Base-by-base conservation (phyloP, 257 asterid species). In the Parsonsia alboflavescens region DNA sequence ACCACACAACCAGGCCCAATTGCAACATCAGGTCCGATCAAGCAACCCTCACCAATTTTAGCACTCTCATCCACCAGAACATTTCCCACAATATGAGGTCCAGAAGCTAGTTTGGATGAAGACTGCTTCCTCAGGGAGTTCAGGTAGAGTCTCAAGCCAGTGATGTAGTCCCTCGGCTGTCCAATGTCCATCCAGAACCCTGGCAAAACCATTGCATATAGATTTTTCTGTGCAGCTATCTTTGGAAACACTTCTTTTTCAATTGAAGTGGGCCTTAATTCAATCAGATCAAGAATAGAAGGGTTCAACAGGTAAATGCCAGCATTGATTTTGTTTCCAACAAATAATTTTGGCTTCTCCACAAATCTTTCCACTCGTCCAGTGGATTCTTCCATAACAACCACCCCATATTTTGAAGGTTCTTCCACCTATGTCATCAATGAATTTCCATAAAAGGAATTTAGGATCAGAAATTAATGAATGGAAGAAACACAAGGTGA, bases 111-210 rank as follows among this genome's bases (percentile, higher is more conserved):
- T 77, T 83, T 85, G 1, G 91, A 80, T 56, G 97, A 84, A 2
- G 91, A 81, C 16, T 77, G 84, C 87, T 92, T 90, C 69, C 83
- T 84, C 72, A 92, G 72, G 67, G 98, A 92, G 65, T 84, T 93
- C 17, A 92, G 73, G 82, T 90, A 92, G 74, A 92, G 87, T 75
- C 93, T 78, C 74, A 92, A 83, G 70, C 98, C 97, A 5, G 89
- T 83, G 57, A 90, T 92, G 85, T 92, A 92, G 46, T 92, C 98
- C 83, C 88, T 85, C 6, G 97, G 98, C 82, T 93, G 98, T 22
- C 97, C 97, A 22, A 93, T 84, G 92, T 93, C 98, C 98, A 93
- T 93, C 98, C 97, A 93, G 71, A 93, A 93, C 9, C 98, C 97
- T 0, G 98, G 91, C 36, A 93, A 80, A 65, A 93, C 93, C 98